Evolutionary conservation across 2,329 filamentous ascomycete species (phyloP), one percentile per base, ranked within the genome.

Genomic region (Fonsecaea nubica): DNA sequence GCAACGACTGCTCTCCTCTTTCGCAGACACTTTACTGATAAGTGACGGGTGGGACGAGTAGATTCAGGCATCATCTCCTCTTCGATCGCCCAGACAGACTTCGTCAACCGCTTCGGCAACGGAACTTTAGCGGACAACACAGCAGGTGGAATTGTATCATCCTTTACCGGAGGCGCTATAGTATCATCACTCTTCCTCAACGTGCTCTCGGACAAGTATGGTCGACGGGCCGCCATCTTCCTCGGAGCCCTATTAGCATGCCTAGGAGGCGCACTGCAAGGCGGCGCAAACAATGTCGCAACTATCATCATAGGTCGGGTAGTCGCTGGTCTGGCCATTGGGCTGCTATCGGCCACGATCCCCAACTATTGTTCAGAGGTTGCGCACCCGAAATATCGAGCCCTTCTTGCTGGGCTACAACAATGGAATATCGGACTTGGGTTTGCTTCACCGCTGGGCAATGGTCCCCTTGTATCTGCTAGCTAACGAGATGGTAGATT

Each of bases 271-370:
- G 75, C 75, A 15, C 71, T 80, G 5, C 78, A 80, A 65, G 77
- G 76, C 36, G 78, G 76, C 21, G 74, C 78, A 0, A 68, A 75
- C 9, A 75, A 73, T 55, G 74, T 80, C 62, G 75, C 75, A 18
- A 84, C 84, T 79, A 73, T 85, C 10, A 82, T 85, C 42, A 73
- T 78, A n/a, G 83, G 83, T 6, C 80, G 83, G 62, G 80, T 82
- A 68, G 80, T 84, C 66, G 82, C 81, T 10, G 83, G 83, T 4
- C 62, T 83, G 12, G 82, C 82, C 1, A 77, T 85, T n/a, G 83
- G 83, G 2, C 74, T 82, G 58, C 77, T 84, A 71, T 82, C 81
- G 1, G 77, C 80, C 36, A 81, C 79, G 0, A 78, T 83, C 25
- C 82, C 82, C 2, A 79, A 83, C 55, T 84, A 84, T 69, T 80